phyloP scores from a whole-genome alignment of 1,284 basidiomycete species.

The Coniferiporia sulphurascens region DNA sequence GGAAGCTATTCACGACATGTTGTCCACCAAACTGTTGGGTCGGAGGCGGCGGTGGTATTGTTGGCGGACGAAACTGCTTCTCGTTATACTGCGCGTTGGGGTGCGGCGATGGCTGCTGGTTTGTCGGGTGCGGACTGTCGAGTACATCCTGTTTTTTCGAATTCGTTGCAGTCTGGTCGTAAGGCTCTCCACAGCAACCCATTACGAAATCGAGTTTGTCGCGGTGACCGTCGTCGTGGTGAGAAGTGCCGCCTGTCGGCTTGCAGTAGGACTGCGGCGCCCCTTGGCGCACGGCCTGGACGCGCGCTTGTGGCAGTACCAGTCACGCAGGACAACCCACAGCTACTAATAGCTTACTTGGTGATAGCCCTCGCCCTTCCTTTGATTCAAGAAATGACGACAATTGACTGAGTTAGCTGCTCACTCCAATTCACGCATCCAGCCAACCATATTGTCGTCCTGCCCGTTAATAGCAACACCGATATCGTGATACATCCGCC shows the following conservation, averaged over 20 bases:
- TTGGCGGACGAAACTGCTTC: constrained; percentile 36
- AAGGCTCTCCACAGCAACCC: constrained; percentile 24
- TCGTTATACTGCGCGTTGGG: constrained; percentile 29
- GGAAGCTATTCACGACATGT: background rate
- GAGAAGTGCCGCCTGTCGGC: background rate
- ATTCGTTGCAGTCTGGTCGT: constrained; percentile 14
- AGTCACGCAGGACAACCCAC: background rate
- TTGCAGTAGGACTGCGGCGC: background rate
- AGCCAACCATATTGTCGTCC: too few species aligned
- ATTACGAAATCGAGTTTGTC: constrained; percentile 6
- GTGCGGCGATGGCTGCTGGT: constrained; percentile 47
- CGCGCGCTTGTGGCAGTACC: background rate
- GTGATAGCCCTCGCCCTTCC: too few species aligned
- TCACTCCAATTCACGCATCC: too few species aligned
- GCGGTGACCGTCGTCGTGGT: background rate
- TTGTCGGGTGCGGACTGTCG: constrained; percentile 22
- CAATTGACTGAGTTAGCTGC: too few species aligned
- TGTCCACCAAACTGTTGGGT: constrained; percentile 27
- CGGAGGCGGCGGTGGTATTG: constrained; percentile 41
- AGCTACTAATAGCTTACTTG: too few species aligned
- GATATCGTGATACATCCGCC: too few species aligned
- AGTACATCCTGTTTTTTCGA: constrained; percentile 4
- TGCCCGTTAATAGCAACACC: too few species aligned
- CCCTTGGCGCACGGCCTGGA: background rate
- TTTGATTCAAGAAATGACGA: too few species aligned